A percentile compares a stretch with the other conserved stretches of the same genome.
These are phyloP conservation scores for Knufia petricola DNA, from an alignment of 2,329 filamentous ascomycete genomes.

Conservation along the genomic window DNA sequence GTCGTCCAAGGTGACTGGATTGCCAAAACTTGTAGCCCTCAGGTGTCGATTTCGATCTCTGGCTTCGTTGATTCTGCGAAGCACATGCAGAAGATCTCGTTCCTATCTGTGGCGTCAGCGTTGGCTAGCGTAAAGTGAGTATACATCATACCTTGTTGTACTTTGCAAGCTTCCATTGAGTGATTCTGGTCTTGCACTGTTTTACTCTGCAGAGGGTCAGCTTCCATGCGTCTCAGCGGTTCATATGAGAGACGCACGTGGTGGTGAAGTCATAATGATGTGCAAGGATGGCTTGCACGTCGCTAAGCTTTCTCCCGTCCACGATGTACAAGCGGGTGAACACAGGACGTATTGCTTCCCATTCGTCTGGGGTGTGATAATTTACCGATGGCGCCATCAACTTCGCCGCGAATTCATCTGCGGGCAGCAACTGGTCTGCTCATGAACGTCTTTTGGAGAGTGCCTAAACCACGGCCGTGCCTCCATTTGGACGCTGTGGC, in stretches of 20 bases:
- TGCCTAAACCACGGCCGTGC: not conserved
- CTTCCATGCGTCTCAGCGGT: not conserved
- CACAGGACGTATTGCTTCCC: conserved; percentile 4
- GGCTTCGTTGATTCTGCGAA: not conserved
- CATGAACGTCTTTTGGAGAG: not conserved
- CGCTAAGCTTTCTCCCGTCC: not conserved
- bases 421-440: not conserved
- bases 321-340: conserved; percentile 2
- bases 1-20: not conserved
- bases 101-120: not conserved
- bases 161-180: conserved; percentile 6
- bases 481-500: not conserved
- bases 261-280: conserved; percentile 1
- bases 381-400: not conserved
- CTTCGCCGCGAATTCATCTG: not conserved
- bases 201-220: conserved; percentile 2
- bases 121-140: not conserved
- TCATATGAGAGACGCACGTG: conserved; percentile 1
- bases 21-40: not conserved
- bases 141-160: conserved; percentile 3
- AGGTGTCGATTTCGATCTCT: not conserved
- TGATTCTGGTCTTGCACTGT: conserved; percentile 9
- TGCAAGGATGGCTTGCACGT: conserved; percentile 4
- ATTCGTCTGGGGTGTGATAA: conserved; percentile 7
- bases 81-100: not conserved